Conservation (phyloP, 768 basidiomycete species). For the Russula brevipes region DNA sequence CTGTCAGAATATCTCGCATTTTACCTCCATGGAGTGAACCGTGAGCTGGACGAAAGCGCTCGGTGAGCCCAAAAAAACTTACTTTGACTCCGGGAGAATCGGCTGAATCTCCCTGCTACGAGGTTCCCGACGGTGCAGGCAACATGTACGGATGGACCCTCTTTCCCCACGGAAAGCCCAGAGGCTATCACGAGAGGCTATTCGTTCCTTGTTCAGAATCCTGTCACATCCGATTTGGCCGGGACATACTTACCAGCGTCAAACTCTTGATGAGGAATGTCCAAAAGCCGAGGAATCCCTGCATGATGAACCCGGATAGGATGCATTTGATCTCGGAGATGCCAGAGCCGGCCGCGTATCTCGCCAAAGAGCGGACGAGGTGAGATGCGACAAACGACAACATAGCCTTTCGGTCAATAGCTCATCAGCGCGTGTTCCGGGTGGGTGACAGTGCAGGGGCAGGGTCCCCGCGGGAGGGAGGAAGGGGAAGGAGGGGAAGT, state of each 20-base stretch:
- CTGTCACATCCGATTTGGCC: neutral
- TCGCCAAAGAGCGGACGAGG: slow-evolving; percentile 82
- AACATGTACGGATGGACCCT: slow-evolving; percentile 96
- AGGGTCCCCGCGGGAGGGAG: too few relatives aligned
- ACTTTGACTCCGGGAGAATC: slow-evolving; percentile 88
- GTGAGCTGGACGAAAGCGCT: slow-evolving; percentile 7
- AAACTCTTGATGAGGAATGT: slow-evolving; percentile 94
- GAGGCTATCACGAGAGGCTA: slow-evolving; percentile 97
- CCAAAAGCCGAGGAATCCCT: slow-evolving; percentile 84
- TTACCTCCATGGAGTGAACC: slow-evolving; percentile 44
- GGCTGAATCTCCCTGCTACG: slow-evolving; percentile 77
- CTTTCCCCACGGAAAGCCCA: slow-evolving; percentile 94
- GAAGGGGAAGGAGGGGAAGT: neutral
- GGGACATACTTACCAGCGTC: slow-evolving; percentile 63
- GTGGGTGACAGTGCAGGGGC: too few relatives aligned
- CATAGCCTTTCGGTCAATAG: slow-evolving; percentile 43
- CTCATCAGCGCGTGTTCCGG: neutral
- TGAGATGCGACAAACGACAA: slow-evolving; percentile 88
- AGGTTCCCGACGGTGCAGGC: slow-evolving; percentile 91
- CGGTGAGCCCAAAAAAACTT: slow-evolving; percentile 27
- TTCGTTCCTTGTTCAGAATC: slow-evolving; percentile 12
- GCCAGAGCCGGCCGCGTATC: slow-evolving; percentile 95
- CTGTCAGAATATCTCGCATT: slow-evolving; percentile 87
- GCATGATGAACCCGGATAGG: slow-evolving; percentile 94
- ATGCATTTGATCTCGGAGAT: slow-evolving; percentile 99